Conservation (phyloP, 2,329 filamentous ascomycete genomes). For the Uncinocarpus reesii region DNA sequence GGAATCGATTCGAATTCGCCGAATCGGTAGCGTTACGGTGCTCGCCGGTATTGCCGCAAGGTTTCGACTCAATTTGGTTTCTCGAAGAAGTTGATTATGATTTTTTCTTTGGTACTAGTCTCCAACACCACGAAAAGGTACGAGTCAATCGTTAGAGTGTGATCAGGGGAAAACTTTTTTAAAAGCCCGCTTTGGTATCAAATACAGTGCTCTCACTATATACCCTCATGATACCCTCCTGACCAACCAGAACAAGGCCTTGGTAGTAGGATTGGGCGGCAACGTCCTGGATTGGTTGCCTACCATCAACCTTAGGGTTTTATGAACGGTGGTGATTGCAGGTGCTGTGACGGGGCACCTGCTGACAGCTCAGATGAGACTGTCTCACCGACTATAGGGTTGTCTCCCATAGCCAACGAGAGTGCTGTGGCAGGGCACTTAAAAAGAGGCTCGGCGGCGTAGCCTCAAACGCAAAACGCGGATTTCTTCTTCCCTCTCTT, state of each 20-base stretch:
- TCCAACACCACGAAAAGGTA: constrained; percentile 11
- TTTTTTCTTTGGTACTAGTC: constrained; percentile 9
- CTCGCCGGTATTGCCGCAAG: not conserved
- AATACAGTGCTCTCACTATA: constrained; percentile 3
- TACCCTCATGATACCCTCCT: constrained; percentile 5
- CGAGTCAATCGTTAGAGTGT: constrained; percentile 10
- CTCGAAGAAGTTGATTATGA: constrained; percentile 1
- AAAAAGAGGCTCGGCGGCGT: too few species aligned
- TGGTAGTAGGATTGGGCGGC: constrained; percentile 9
- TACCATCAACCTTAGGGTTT: constrained; percentile 11
- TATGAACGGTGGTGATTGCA: constrained; percentile 9
- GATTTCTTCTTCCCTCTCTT: too few species aligned
- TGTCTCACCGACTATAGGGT: constrained; percentile 7
- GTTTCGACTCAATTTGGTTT: constrained; percentile 6
- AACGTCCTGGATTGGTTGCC: constrained; percentile 5
- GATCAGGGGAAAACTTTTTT: constrained; percentile 6
- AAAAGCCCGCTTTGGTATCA: constrained; percentile 7
- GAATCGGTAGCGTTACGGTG: not conserved
- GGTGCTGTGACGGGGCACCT: constrained; percentile 5
- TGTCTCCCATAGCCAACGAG: constrained; percentile 6
- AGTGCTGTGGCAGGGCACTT: constrained; percentile 8
- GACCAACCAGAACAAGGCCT: constrained; percentile 3
- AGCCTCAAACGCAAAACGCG: too few species aligned
- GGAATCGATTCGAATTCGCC: not conserved
- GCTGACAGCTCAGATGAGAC: constrained; percentile 1